A percentile compares a stretch with the other conserved stretches of the same genome.
Conservation (phyloP, 169 alveolate species). For the Cytauxzoon felis region DNA sequence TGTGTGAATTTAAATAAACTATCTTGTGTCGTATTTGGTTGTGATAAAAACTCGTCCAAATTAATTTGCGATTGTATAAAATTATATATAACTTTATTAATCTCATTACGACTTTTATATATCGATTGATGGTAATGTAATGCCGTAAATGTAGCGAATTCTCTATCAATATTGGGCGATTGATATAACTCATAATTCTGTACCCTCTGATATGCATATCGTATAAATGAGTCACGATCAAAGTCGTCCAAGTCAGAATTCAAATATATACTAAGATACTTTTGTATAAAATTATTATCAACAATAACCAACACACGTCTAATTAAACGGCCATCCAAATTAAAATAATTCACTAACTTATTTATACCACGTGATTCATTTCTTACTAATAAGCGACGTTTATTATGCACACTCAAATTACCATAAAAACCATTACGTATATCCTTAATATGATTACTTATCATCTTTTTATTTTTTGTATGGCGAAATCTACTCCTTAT, state of each 20-base stretch:
- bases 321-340: slow-evolving; percentile 19
- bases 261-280: slow-evolving; percentile 12
- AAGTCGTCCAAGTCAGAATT: not conserved
- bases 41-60: not conserved
- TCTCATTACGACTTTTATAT: slow-evolving; percentile 27
- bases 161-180: not conserved
- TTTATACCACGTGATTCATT: slow-evolving; percentile 13
- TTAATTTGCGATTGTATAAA: slow-evolving; percentile 6
- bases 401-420: slow-evolving; percentile 1
- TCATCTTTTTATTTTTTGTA: not conserved
- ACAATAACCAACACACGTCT: slow-evolving; percentile 34
- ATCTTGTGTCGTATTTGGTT: too few species aligned
- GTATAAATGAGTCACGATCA: slow-evolving; percentile 4
- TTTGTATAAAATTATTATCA: slow-evolving; percentile 30
- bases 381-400: slow-evolving; percentile 15
- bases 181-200: slow-evolving; percentile 35
- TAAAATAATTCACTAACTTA: slow-evolving; percentile 4
- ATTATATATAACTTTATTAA: slow-evolving; percentile 12
- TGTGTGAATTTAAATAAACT: too few species aligned
- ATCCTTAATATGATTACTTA: slow-evolving; percentile 1
- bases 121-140: slow-evolving; percentile 23
- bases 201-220: slow-evolving; percentile 20
- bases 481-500: slow-evolving; percentile 13
- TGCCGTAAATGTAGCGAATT: slow-evolving; percentile 1
- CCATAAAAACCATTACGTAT: not conserved